phyloP scores from a whole-genome alignment of 1,284 basidiomycete genomes.

The Sporisorium scitamineum region DNA sequence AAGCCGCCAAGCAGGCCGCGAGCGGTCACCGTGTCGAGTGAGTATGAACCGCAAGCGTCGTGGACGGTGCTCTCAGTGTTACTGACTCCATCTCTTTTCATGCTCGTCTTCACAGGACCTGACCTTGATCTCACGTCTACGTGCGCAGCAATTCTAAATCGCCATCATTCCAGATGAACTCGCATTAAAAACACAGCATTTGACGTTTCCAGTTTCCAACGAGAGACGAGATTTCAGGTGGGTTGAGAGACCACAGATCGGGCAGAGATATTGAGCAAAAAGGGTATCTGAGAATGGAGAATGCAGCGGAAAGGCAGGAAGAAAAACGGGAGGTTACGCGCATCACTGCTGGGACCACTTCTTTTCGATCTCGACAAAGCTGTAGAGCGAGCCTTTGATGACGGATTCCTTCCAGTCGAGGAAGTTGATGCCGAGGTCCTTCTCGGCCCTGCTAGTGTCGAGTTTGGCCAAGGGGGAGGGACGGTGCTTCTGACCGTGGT shows the following conservation, averaged over 20 bases:
- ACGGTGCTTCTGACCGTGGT: constrained; percentile 19
- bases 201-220: neutral
- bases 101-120: constrained; percentile 8
- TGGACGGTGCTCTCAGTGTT: neutral
- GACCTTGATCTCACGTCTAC: neutral
- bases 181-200: neutral
- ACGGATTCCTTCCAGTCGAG: constrained; percentile 45
- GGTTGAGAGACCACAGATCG: neutral
- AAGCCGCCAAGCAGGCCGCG: constrained; percentile 56
- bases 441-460: constrained; percentile 31
- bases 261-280: too few relatives aligned
- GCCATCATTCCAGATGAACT: neutral
- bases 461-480: constrained; percentile 29
- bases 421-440: constrained; percentile 43
- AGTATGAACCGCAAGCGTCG: constrained; percentile 1
- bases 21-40: constrained; percentile 55
- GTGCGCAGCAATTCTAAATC: neutral
- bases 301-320: neutral
- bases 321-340: neutral
- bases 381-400: constrained; percentile 48
- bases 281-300: constrained; percentile 18
- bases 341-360: constrained; percentile 19
- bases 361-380: constrained; percentile 50
- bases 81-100: neutral
- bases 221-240: neutral